Evolutionary conservation across 1,284 basidiomycete genomes (phyloP).

Genomic region (Cutaneotrichosporon mucoides): DNA sequence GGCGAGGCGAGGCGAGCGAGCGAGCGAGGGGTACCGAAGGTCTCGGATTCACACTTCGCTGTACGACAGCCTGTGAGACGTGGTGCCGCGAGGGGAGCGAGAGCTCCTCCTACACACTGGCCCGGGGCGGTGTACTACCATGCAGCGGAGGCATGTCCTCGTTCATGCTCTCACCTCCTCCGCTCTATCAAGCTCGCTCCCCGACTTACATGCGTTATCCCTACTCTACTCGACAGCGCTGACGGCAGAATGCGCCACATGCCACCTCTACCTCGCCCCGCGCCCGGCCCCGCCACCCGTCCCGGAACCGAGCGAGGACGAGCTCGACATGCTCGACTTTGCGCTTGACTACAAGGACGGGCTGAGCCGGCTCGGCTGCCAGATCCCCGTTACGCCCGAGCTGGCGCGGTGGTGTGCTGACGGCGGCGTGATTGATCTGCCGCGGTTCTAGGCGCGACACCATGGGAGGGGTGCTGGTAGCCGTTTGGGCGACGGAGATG

Average conservation of each 20-base stretch:
- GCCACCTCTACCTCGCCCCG: constrained; percentile 42
- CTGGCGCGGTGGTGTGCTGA: constrained; percentile 37
- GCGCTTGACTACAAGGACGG: constrained; percentile 40
- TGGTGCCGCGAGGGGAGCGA: no score
- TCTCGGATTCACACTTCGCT: no score
- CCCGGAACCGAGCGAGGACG: constrained; percentile 38
- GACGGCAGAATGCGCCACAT: constrained; percentile 47
- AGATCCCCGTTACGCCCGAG: constrained; percentile 42
- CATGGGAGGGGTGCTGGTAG: no score
- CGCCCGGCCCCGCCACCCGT: constrained; percentile 26
- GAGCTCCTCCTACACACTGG: no score
- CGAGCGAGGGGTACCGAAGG: background rate
- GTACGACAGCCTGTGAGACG: no score
- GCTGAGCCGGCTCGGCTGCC: constrained; percentile 46
- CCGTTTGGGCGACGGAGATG: no score
- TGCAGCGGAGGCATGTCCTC: no score
- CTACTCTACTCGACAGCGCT: background rate
- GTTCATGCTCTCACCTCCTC: no score
- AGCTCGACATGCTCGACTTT: constrained; percentile 49
- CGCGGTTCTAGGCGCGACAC: constrained; percentile 27
- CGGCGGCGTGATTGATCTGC: constrained; percentile 42
- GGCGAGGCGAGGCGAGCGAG: no score
- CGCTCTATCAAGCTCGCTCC: no score
- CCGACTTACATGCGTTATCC: no score
- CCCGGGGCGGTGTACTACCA: no score